Conservation (phyloP, 371 early-diverging fungal genomes). For the Dentiscutata heterogama region DNA sequence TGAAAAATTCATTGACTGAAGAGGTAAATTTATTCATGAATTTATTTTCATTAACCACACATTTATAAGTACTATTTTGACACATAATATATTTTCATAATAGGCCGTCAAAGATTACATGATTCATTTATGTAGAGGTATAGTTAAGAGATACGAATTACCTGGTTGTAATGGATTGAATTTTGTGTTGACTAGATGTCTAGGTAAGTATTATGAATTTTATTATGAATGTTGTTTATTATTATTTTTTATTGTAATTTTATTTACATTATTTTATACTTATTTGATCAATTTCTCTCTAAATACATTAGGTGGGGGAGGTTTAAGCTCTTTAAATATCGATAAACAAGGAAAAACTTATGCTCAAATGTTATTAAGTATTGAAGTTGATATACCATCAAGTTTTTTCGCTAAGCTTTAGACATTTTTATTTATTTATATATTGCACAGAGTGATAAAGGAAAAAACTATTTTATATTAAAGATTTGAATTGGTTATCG, state of each 20-base stretch:
- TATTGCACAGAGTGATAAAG: no score
- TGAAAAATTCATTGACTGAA: conserved; percentile 56
- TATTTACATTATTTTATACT: neutral
- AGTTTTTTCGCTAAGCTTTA: conserved; percentile 62
- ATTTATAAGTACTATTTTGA: neutral
- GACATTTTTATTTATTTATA: neutral
- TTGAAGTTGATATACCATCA: conserved; percentile 70
- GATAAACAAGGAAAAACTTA: conserved; percentile 84
- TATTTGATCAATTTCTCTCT: neutral
- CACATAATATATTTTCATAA: neutral
- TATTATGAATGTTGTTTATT: neutral
- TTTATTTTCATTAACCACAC: neutral
- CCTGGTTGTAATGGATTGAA: conserved; percentile 74
- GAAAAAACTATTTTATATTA: no score
- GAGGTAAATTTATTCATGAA: conserved; percentile 37
- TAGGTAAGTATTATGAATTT: conserved; percentile 55
- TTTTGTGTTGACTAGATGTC: conserved; percentile 74
- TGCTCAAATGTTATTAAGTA: conserved; percentile 71
- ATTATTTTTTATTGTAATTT: neutral
- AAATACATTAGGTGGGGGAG: conserved; percentile 69
- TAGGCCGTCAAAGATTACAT: conserved; percentile 68
- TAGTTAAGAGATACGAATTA: conserved; percentile 72
- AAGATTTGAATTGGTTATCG: no score
- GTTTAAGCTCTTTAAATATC: conserved; percentile 70
- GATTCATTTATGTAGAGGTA: conserved; percentile 72